A percentile compares a stretch with the other conserved stretches of the same genome.
Evolutionary conservation across 2,329 filamentous ascomycete species (phyloP).

Genomic region (Metarhizium humberi): DNA sequence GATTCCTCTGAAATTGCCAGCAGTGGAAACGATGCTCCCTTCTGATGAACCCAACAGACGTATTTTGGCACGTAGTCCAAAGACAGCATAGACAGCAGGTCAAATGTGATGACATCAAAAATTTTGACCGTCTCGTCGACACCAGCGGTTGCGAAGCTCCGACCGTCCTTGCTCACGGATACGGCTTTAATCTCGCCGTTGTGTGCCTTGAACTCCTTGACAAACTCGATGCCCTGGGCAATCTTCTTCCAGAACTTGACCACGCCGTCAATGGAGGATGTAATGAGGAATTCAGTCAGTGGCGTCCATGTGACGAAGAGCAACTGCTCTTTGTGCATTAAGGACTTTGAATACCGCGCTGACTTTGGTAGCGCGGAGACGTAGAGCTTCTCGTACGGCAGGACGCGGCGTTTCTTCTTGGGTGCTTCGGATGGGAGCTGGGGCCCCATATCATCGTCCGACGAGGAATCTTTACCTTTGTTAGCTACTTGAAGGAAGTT

Average conservation of each 20-base stretch:
- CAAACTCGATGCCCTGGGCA: slow-evolving; percentile 84
- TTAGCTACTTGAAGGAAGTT: slow-evolving; percentile 2
- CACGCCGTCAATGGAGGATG: slow-evolving; percentile 85
- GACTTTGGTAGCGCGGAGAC: slow-evolving; percentile 78
- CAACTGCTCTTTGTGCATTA: slow-evolving; percentile 97
- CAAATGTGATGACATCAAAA: slow-evolving; percentile 76
- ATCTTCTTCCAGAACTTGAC: slow-evolving; percentile 99
- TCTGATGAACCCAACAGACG: slow-evolving; percentile 85
- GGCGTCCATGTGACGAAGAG: slow-evolving; percentile 83
- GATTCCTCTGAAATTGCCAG: slow-evolving; percentile 73
- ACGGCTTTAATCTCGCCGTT: slow-evolving; percentile 74
- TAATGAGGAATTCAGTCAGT: slow-evolving; percentile 89
- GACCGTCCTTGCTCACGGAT: slow-evolving; percentile 78
- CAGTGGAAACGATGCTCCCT: slow-evolving; percentile 78
- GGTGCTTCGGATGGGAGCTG: slow-evolving; percentile 73
- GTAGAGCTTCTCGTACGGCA: slow-evolving; percentile 94
- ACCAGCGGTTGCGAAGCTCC: slow-evolving; percentile 87
- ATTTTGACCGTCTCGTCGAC: slow-evolving; percentile 72
- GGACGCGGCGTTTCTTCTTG: slow-evolving; percentile 83
- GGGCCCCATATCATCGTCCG: slow-evolving; percentile 88
- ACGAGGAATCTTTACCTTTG: slow-evolving; percentile 50
- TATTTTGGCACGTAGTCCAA: slow-evolving; percentile 66
- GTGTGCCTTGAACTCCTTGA: slow-evolving; percentile 95
- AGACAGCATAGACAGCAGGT: slow-evolving; percentile 74
- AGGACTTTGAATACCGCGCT: slow-evolving; percentile 78